Conservation (phyloP, 1,139 yeast species). For the Kodamaea ohmeri region DNA sequence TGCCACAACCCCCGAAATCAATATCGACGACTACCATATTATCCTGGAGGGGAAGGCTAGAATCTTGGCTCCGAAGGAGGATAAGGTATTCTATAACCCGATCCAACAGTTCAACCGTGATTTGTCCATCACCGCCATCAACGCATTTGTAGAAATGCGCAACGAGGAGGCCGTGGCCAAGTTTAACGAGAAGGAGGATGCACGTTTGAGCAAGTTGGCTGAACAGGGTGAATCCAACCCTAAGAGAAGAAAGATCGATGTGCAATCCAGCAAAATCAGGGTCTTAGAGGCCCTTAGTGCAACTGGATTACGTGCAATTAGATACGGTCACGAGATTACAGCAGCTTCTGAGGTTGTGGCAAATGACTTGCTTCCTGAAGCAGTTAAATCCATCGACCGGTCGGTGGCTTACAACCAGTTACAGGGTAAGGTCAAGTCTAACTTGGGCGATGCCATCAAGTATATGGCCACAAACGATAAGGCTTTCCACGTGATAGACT, state of each 20-base stretch:
- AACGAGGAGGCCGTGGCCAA: constrained; percentile 31
- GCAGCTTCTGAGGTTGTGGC: constrained; percentile 71
- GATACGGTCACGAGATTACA: constrained; percentile 91
- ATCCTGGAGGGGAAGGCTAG: constrained; percentile 81
- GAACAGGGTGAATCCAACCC: constrained; percentile 19
- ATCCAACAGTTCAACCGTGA: constrained; percentile 96
- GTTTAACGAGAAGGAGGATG: constrained; percentile 27
- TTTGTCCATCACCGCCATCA: constrained; percentile 76
- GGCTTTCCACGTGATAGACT: constrained; percentile 79
- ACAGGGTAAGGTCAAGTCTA: constrained; percentile 51
- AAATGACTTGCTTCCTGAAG: constrained; percentile 81
- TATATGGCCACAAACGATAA: constrained; percentile 56
- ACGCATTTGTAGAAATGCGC: constrained; percentile 71
- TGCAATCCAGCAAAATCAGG: constrained; percentile 7
- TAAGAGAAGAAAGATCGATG: constrained; percentile 10
- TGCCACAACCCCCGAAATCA: constrained; percentile 8
- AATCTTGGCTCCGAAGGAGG: constrained; percentile 71
- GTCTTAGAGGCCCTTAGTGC: constrained; percentile 92
- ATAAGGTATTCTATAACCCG: constrained; percentile 90
- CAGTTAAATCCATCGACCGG: constrained; percentile 76
- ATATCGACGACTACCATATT: constrained; percentile 37
- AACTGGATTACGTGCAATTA: constrained; percentile 87
- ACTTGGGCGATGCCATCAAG: constrained; percentile 84
- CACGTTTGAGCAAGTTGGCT: constrained; percentile 17
- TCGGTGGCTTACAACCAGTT: constrained; percentile 70